Conservation (phyloP, 2,329 filamentous ascomycete genomes). For the Diaporthe citrichinensis region DNA sequence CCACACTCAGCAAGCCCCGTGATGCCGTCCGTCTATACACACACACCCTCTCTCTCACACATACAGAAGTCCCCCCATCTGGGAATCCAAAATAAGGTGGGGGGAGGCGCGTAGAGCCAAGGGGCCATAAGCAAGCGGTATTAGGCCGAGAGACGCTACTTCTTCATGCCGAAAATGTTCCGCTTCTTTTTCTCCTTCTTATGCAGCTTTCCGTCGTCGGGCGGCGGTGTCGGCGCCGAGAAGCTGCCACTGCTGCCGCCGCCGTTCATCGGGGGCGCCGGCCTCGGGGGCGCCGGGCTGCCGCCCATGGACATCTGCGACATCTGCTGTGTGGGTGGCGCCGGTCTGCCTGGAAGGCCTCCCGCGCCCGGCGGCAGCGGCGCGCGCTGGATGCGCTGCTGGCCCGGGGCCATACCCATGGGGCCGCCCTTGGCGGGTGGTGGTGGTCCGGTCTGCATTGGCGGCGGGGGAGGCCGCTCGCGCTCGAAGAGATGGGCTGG, state of each 20-base stretch:
- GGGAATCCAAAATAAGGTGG: not conserved
- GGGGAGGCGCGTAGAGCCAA: not conserved
- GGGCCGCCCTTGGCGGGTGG: slow-evolving; percentile 47
- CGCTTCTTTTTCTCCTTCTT: slow-evolving; percentile 74
- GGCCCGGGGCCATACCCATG: slow-evolving; percentile 49
- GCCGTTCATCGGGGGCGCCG: slow-evolving; percentile 46
- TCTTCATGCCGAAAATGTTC: slow-evolving; percentile 72
- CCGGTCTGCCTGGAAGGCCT: slow-evolving; percentile 54
- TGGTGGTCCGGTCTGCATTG: slow-evolving; percentile 50
- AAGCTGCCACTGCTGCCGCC: slow-evolving; percentile 47
- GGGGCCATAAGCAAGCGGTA: not conserved
- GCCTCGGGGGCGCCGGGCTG: slow-evolving; percentile 42
- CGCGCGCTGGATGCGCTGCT: slow-evolving; percentile 44
- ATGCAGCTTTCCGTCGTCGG: slow-evolving; percentile 54
- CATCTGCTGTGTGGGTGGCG: slow-evolving; percentile 69
- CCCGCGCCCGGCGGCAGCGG: slow-evolving; percentile 48
- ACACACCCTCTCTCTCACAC: not conserved
- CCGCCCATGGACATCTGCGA: slow-evolving; percentile 65
- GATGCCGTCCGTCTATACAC: slow-evolving; percentile 12
- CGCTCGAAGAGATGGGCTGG: slow-evolving; percentile 90
- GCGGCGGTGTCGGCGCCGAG: slow-evolving; percentile 44
- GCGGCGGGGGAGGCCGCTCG: slow-evolving; percentile 68
- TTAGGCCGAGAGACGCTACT: slow-evolving; percentile 51
- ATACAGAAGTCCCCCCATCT: not conserved
- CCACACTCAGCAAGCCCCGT: not conserved